Conservation (phyloP, 768 basidiomycete genomes). For the Lactarius deliciosus region DNA sequence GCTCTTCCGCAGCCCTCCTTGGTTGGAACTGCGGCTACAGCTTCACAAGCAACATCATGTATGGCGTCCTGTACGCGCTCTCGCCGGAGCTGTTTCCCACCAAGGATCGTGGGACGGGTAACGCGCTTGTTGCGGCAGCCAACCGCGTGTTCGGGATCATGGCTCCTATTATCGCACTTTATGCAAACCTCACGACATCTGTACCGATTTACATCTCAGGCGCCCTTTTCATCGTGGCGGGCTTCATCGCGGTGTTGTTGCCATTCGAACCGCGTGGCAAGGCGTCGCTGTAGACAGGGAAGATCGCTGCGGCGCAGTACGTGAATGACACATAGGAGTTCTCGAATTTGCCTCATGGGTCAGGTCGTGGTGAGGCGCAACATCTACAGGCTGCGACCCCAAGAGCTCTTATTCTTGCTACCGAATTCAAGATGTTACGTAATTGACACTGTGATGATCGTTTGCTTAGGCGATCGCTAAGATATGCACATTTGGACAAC, state of each 20-base stretch:
- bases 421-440: background rate
- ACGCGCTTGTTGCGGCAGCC: slow-evolving; percentile 50
- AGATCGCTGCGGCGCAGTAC: background rate
- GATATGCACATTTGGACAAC: background rate
- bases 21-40: slow-evolving; percentile 61
- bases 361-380: background rate
- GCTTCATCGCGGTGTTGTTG: slow-evolving; percentile 48
- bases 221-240: slow-evolving; percentile 51
- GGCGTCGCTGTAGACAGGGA: slow-evolving; percentile 43
- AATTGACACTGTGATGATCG: background rate
- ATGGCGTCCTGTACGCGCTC: slow-evolving; percentile 44
- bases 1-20: slow-evolving; percentile 50
- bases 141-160: slow-evolving; percentile 64
- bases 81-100: slow-evolving; percentile 56
- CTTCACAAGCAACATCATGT: slow-evolving; percentile 58
- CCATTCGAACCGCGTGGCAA: slow-evolving; percentile 60
- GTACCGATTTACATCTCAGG: slow-evolving; percentile 58
- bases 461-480: background rate
- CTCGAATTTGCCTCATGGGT: background rate
- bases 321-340: background rate
- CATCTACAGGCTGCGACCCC: background rate
- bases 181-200: slow-evolving; percentile 46
- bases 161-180: slow-evolving; percentile 52
- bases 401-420: background rate
- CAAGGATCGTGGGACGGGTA: slow-evolving; percentile 54